phyloP scores from a whole-genome alignment of 805 yeast genomes.

The Kregervanrija fluxuum region DNA sequence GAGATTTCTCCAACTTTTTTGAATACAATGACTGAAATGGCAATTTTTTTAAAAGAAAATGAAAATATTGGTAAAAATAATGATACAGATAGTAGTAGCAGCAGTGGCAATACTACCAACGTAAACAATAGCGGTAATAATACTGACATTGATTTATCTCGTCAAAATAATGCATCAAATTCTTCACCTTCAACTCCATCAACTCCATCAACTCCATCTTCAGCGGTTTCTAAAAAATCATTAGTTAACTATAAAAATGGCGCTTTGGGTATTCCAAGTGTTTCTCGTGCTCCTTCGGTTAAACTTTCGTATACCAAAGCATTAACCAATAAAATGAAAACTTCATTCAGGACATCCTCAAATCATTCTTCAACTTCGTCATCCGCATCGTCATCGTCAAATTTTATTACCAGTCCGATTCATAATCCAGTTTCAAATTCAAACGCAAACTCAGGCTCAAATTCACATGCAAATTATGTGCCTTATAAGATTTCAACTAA shows the following conservation, averaged over 20 bases:
- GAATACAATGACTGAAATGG: neutral
- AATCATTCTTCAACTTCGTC: slow-evolving; percentile 1
- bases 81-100: no score
- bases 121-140: no score
- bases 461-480: no score
- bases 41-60: neutral
- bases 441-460: no score
- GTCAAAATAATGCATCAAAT: neutral
- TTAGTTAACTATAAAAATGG: no score
- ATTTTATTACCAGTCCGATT: no score
- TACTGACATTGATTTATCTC: no score
- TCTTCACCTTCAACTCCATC: slow-evolving; percentile 4
- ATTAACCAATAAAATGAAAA: slow-evolving; percentile 13
- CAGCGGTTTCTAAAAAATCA: slow-evolving; percentile 9
- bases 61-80: neutral
- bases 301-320: no score
- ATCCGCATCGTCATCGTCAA: neutral
- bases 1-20: slow-evolving; percentile 15
- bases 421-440: no score
- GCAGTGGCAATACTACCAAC: no score
- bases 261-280: neutral
- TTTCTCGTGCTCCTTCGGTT: no score
- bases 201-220: neutral
- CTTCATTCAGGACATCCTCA: slow-evolving; percentile 8
- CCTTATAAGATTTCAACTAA: no score